Conservation (phyloP, 768 basidiomycete species). For the Cystobasidium ongulense region DNA sequence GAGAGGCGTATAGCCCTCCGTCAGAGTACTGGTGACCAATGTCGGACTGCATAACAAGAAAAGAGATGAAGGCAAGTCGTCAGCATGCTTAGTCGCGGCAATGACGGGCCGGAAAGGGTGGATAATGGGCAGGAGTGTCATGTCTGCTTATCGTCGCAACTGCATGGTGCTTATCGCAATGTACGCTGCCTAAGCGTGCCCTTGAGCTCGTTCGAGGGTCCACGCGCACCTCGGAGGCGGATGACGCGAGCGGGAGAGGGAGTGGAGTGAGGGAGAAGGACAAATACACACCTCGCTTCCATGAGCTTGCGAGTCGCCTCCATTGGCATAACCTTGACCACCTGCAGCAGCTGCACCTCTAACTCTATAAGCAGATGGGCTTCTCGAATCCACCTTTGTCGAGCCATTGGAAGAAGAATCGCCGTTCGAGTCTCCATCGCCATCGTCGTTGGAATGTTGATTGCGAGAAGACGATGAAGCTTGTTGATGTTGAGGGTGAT, state of each 20-base stretch:
- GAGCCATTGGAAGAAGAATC: slow-evolving; percentile 12
- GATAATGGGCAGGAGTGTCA: background rate
- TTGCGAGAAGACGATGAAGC: background rate
- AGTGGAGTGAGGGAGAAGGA: background rate
- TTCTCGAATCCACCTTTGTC: slow-evolving; percentile 18
- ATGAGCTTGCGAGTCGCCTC: background rate
- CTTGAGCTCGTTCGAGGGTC: too few relatives aligned
- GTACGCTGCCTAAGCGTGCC: background rate
- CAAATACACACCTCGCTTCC: slow-evolving; percentile 20
- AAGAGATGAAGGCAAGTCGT: background rate
- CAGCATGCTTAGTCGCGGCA: background rate
- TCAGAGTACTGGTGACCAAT: slow-evolving; percentile 16
- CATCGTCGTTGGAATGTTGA: background rate
- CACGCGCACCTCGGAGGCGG: background rate
- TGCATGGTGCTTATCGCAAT: background rate
- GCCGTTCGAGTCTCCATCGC: slow-evolving; percentile 18
- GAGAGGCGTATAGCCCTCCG: slow-evolving; percentile 15
- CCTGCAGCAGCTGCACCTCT: background rate
- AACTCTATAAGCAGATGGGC: slow-evolving; percentile 12
- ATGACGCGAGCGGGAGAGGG: background rate
- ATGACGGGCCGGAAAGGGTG: background rate
- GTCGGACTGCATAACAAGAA: slow-evolving; percentile 16
- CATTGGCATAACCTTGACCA: slow-evolving; percentile 7
- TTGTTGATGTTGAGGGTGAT: background rate
- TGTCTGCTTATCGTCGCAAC: too few relatives aligned